Base-by-base conservation (phyloP, 805 yeast genomes). In the Ogataea glucozyma region DNA sequence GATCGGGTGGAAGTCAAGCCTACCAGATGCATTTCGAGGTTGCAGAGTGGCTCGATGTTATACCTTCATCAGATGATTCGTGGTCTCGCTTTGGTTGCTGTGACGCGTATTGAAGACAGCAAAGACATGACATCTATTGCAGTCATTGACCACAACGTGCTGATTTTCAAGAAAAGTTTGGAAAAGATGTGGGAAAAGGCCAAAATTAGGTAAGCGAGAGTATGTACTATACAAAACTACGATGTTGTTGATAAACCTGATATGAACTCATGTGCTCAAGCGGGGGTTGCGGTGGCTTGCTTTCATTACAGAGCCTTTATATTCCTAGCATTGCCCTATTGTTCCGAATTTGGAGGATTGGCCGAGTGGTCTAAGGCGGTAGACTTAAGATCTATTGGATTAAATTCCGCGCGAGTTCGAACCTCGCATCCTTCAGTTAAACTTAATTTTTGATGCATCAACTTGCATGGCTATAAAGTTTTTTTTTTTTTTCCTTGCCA, bases 51-150 rank as follows among this genome's bases (percentile, higher is more conserved):
- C 0, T 76, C 86, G n/a, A 77, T 85, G 21, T 69, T 91, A 26
- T 88, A 89, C 53, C 71, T 93, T 58, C 83, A 86, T 49, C 95
- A 88, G 58, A 88, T 93, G 96, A 85, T 91, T 41, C 78, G 95
- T 49, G 97, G 97, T 1, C 70, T 91, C 49, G 96, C 97, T 3
- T 70, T 93, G 46, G 97, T 91, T 30, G 95, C 96, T 1, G 72
- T 90, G 43, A 81, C 88, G 10, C 76, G 96, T 44, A 75, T 79
- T 21, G 91, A 83, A 40, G 78, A 64, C 16, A 73, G 70, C 47
- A 64, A 70, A 31, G 77, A 76, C 51, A 70, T 72, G 26, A 71
- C 68, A 34, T 65, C 76, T 6, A 56, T 77, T 26, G 71, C 96
- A 0, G 77, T 91, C 26, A 83, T 91, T 9, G 97, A 93, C 64